Percentiles rank a stretch among this genome's conserved stretches.
phyloP scores from a whole-genome alignment of 129 eudicot species.

The Flaveria brownii region DNA sequence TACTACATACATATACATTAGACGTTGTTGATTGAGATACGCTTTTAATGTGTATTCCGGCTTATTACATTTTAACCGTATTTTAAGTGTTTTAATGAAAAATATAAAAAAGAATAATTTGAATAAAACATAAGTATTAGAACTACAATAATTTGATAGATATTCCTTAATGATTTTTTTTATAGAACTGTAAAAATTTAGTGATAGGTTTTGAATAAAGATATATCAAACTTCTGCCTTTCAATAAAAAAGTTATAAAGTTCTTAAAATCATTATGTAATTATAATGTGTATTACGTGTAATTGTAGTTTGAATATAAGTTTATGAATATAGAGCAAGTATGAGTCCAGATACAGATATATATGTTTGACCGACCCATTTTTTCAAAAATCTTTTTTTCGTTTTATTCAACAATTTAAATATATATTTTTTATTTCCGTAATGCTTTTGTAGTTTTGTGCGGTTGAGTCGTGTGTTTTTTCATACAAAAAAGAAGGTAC shows the following conservation, averaged over 20 bases:
- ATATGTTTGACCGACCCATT: constrained; percentile 5
- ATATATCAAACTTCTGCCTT: not conserved
- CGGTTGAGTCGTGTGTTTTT: not conserved
- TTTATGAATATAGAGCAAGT: constrained; percentile 19
- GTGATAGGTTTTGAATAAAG: not conserved
- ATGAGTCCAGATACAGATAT: constrained; percentile 17
- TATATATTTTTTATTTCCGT: not conserved
- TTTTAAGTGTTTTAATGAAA: too few relatives aligned
- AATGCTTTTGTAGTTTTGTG: not conserved
- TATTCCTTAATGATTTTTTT: not conserved
- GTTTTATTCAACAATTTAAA: not conserved
- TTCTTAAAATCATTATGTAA: not conserved
- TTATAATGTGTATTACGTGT: not conserved
- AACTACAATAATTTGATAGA: not conserved
- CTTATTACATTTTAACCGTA: too few relatives aligned
- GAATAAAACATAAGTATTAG: not conserved
- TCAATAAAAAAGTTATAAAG: too few relatives aligned
- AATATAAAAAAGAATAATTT: too few relatives aligned
- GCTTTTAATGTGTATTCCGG: too few relatives aligned
- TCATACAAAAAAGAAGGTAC: not conserved
- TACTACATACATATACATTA: too few relatives aligned
- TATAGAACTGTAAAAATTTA: not conserved
- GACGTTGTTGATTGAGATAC: too few relatives aligned
- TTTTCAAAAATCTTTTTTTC: not conserved
- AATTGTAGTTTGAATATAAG: not conserved